Conservation (phyloP, 345 rosid genomes). For the Bruguiera parviflora region DNA sequence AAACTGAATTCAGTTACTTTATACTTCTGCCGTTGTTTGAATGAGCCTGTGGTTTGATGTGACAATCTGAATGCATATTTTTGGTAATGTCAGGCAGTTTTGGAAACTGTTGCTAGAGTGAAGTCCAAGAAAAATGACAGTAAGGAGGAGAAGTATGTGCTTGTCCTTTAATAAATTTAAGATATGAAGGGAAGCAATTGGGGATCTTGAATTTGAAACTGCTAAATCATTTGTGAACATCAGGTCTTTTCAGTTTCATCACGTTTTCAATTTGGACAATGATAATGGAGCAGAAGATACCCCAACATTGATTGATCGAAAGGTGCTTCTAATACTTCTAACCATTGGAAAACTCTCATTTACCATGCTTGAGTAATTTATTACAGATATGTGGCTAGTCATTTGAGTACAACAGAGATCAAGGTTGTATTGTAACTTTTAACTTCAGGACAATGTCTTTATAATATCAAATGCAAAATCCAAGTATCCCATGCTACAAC, state of each 20-base stretch:
- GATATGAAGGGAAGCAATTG: background rate
- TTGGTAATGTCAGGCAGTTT: constrained; percentile 60
- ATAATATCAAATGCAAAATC: constrained; percentile 95
- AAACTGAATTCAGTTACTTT: too few species aligned
- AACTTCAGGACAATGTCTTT: constrained; percentile 81
- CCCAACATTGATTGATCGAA: constrained; percentile 83
- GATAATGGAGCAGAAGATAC: constrained; percentile 86
- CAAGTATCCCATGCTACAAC: constrained; percentile 86
- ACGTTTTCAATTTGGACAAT: constrained; percentile 81
- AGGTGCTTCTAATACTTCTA: constrained; percentile 36
- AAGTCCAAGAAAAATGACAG: constrained; percentile 83
- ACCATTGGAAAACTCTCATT: background rate
- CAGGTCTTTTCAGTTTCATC: constrained; percentile 79
- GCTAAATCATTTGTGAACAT: constrained; percentile 9
- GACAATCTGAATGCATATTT: constrained; percentile 4
- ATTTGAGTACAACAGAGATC: background rate
- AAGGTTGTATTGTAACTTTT: background rate
- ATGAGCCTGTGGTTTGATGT: background rate
- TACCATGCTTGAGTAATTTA: background rate
- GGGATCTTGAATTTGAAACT: background rate
- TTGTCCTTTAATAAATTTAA: constrained; percentile 12
- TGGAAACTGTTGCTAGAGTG: constrained; percentile 90
- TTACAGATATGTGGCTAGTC: background rate
- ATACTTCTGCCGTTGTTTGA: background rate
- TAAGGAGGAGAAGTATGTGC: constrained; percentile 78